Conservation (phyloP, 768 basidiomycete species). For the Grammothele lineata region DNA sequence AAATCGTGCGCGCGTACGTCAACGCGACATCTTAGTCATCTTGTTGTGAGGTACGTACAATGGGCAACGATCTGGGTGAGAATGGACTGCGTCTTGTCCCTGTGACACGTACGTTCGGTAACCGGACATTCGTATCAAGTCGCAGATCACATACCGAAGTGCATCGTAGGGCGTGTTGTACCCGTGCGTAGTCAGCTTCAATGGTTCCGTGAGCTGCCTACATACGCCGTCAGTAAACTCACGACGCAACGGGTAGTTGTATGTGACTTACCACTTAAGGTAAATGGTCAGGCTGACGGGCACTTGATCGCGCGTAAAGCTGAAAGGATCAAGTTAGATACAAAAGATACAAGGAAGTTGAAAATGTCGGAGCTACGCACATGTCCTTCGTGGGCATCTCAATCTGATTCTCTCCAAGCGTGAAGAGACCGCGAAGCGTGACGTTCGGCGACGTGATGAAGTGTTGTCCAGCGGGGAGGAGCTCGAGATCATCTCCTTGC, state of each 20-base stretch:
- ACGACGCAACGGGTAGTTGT: no score
- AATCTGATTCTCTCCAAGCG: conserved; percentile 78
- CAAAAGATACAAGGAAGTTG: no score
- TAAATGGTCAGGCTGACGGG: conserved; percentile 82
- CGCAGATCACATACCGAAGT: conserved; percentile 36
- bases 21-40: neutral
- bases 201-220: conserved; percentile 49
- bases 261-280: conserved; percentile 60
- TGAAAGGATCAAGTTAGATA: no score
- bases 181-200: conserved; percentile 75
- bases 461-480: conserved; percentile 78
- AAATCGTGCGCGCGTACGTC: neutral
- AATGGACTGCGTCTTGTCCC: conserved; percentile 84
- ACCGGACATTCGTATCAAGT: no score
- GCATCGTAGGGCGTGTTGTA: conserved; percentile 83
- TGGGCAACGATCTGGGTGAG: conserved; percentile 84
- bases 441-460: conserved; percentile 83
- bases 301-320: conserved; percentile 84
- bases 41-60: conserved; percentile 46
- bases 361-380: no score
- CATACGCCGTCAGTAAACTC: no score
- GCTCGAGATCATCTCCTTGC: conserved; percentile 72
- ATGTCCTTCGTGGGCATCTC: conserved; percentile 90
- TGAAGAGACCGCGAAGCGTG: conserved; percentile 74
- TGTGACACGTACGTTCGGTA: no score